Conservation (phyloP, 306 rosid genomes). For the Abrus pulchellus region DNA sequence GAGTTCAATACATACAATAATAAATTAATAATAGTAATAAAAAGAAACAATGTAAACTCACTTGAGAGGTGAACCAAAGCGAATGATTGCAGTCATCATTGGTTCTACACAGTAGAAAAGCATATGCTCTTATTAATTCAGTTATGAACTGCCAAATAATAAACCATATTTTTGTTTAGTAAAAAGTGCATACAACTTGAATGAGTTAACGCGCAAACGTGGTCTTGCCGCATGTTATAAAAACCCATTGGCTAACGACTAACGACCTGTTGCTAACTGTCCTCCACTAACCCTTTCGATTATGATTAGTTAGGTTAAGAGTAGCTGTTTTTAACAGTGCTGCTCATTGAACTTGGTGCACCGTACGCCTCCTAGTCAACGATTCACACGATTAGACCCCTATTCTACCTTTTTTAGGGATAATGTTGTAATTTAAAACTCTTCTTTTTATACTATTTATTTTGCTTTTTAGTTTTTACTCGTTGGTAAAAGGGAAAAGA, state of each 20-base stretch:
- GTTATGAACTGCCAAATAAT: no score
- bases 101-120: not conserved
- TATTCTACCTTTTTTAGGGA: not conserved
- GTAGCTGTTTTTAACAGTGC: slow-evolving; percentile 10
- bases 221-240: not conserved
- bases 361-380: slow-evolving; percentile 28
- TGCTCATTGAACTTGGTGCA: slow-evolving; percentile 12
- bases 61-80: not conserved
- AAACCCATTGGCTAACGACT: slow-evolving; percentile 26
- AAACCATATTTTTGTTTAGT: no score
- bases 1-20: not conserved
- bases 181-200: not conserved
- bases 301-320: slow-evolving; percentile 32
- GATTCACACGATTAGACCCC: slow-evolving; percentile 39
- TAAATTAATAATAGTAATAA: not conserved
- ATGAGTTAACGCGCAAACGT: not conserved
- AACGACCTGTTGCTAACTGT: slow-evolving; percentile 48
- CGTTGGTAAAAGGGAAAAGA: slow-evolving; percentile 2
- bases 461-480: not conserved
- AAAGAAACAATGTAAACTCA: not conserved
- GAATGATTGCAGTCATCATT: not conserved
- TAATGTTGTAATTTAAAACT: not conserved
- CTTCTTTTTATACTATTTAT: not conserved
- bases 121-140: not conserved
- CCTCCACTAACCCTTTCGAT: slow-evolving; percentile 12